Percentiles rank a stretch among this genome's conserved stretches.
phyloP scores from a whole-genome alignment of 108 stramenopile species.

The Cylindrotheca fusiformis region DNA sequence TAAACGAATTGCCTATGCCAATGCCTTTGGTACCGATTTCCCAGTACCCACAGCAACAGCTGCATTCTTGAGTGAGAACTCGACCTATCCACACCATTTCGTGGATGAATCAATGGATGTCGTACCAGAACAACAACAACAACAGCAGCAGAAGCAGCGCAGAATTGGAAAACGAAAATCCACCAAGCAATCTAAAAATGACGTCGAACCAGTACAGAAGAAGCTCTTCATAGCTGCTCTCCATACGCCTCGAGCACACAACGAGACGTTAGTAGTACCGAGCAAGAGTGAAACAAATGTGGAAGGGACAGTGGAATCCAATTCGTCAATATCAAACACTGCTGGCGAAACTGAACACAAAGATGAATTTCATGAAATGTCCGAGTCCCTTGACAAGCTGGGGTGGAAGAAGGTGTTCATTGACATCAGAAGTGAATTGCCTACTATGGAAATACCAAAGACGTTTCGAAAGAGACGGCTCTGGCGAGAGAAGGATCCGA shows the following conservation, averaged over 20 bases:
- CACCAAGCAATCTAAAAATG: background rate
- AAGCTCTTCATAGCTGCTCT: conserved; percentile 24
- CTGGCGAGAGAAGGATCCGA: background rate
- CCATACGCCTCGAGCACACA: conserved; percentile 18
- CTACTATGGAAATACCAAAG: conserved; percentile 25
- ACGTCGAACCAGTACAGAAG: background rate
- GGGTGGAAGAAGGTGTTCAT: conserved; percentile 90
- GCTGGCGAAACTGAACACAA: conserved; percentile 2
- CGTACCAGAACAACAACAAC: conserved; percentile 6
- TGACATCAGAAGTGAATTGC: conserved; percentile 69
- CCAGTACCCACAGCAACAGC: conserved; percentile 80
- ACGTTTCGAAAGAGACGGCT: background rate
- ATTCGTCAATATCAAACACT: background rate
- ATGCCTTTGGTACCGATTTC: conserved; percentile 88
- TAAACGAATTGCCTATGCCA: conserved; percentile 79
- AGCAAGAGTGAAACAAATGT: background rate
- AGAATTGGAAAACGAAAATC: background rate
- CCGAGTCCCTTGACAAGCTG: conserved; percentile 61
- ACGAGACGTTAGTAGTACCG: background rate
- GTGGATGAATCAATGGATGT: conserved; percentile 11
- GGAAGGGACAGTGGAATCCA: background rate
- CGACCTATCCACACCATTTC: conserved; percentile 53
- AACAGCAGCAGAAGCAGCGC: background rate
- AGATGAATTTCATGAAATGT: conserved; percentile 60
- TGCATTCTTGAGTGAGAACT: conserved; percentile 67